Evolutionary conservation across 2,329 filamentous ascomycete species (phyloP).

Genomic region (Sarocladiaceae sp.): DNA sequence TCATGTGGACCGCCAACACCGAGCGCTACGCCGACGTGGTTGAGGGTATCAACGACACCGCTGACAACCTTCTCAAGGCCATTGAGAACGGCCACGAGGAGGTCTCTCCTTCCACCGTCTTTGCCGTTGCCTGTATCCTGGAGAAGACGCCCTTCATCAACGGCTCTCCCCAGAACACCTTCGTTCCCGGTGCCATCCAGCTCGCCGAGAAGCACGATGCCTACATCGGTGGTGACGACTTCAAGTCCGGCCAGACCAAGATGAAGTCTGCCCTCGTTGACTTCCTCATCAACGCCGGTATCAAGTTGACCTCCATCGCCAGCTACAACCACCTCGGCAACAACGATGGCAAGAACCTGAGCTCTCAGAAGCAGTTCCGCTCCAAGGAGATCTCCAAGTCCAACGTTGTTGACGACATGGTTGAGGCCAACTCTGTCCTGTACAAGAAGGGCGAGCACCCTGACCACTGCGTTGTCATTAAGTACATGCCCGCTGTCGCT

Average conservation of each 20-base stretch:
- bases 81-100: constrained; percentile 85
- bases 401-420: constrained; percentile 99
- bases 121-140: constrained; percentile 89
- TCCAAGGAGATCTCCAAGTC: constrained; percentile 99
- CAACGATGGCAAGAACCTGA: constrained; percentile 98
- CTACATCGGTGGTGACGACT: constrained; percentile 97
- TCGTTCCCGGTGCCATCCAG: constrained; percentile 86
- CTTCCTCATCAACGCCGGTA: constrained; percentile 96
- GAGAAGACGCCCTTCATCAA: constrained; percentile 95
- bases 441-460: constrained; percentile 92
- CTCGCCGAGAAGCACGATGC: constrained; percentile 80
- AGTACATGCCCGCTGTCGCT: constrained; percentile 98
- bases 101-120: constrained; percentile 91
- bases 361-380: constrained; percentile 95
- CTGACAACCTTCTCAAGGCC: constrained; percentile 82
- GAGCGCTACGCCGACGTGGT: constrained; percentile 91
- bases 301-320: constrained; percentile 97
- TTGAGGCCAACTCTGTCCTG: constrained; percentile 85
- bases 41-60: constrained; percentile 88
- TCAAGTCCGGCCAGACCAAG: constrained; percentile 99
- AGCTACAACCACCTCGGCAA: constrained; percentile 99
- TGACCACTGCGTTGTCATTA: constrained; percentile 98
- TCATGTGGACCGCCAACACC: constrained; percentile 98
- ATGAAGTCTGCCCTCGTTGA: constrained; percentile 99
- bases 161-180: constrained; percentile 97